Conservation (phyloP, 257 asterid species). For the Echites panduratus region DNA sequence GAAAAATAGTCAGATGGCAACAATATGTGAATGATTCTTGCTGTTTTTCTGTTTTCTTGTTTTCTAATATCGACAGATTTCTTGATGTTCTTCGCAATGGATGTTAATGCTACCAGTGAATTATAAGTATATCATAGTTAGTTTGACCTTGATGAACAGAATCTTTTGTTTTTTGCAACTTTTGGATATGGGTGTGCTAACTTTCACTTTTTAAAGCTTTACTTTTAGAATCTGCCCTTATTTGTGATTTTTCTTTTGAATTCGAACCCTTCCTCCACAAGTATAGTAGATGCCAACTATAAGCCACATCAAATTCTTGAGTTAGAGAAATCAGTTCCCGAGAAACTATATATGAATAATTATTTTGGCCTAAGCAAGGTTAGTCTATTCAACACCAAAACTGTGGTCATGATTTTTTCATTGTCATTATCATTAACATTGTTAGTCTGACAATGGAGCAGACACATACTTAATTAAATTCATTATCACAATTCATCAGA, state of each 20-base stretch:
- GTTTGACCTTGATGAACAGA: background rate
- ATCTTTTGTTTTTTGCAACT: background rate
- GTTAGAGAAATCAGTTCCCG: background rate
- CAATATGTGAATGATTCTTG: background rate
- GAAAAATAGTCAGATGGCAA: background rate
- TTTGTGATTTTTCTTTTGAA: background rate
- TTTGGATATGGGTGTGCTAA: background rate
- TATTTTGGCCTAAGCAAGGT: background rate
- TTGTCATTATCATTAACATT: background rate
- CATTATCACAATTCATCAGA: background rate
- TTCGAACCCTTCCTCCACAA: background rate
- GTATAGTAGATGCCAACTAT: background rate
- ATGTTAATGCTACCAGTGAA: background rate
- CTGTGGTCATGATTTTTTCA: background rate
- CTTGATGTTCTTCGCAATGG: background rate
- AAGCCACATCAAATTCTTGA: background rate
- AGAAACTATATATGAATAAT: background rate
- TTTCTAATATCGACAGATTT: background rate
- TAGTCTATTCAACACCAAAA: background rate
- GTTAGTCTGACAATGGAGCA: background rate
- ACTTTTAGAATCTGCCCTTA: background rate
- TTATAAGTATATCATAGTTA: background rate
- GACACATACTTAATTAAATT: background rate
- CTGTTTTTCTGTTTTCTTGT: background rate
- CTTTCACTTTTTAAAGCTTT: conserved; percentile 4